These are phyloP conservation scores for Cryomyces minteri DNA, from an alignment of 495 filamentous ascomycete genomes.

Conservation along the genomic window DNA sequence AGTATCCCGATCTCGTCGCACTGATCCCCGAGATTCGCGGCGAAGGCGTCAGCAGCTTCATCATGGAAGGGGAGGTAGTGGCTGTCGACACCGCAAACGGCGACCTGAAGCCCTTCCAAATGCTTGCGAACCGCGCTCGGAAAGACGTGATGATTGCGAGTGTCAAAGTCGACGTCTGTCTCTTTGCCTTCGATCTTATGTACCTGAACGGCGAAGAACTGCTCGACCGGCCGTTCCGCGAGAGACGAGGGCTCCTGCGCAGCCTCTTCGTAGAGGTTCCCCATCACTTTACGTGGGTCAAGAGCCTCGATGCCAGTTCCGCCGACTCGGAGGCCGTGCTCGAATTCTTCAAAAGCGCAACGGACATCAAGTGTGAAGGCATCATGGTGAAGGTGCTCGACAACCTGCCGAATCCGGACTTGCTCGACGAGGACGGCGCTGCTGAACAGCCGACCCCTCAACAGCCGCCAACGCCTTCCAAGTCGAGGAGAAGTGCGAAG, in stretches of 20 bases:
- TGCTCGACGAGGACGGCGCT: slow-evolving; percentile 15
- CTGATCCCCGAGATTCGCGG: slow-evolving; percentile 73
- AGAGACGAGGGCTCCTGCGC: slow-evolving; percentile 66
- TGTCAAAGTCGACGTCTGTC: slow-evolving; percentile 76
- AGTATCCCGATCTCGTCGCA: slow-evolving; percentile 86
- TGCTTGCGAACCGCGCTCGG: slow-evolving; percentile 66
- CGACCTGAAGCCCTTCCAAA: slow-evolving; percentile 70
- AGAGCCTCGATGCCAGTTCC: slow-evolving; percentile 70
- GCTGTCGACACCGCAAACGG: slow-evolving; percentile 62
- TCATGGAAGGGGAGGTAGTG: slow-evolving; percentile 91
- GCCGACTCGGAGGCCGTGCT: slow-evolving; percentile 61
- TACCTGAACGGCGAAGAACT: slow-evolving; percentile 81
- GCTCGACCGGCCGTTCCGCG: slow-evolving; percentile 63
- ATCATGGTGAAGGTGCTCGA: slow-evolving; percentile 98
- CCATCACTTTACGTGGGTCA: slow-evolving; percentile 80
- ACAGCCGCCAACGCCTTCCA: slow-evolving; percentile 13
- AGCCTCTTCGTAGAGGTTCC: slow-evolving; percentile 73
- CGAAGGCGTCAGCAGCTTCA: slow-evolving; percentile 73
- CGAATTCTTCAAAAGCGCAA: slow-evolving; percentile 80
- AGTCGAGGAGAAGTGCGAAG: slow-evolving; percentile 9
- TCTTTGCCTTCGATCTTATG: slow-evolving; percentile 95
- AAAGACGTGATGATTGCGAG: slow-evolving; percentile 74
- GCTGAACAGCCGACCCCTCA: slow-evolving; percentile 3
- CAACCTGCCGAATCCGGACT: slow-evolving; percentile 37
- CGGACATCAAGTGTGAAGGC: slow-evolving; percentile 79